Evolutionary conservation across 2,329 filamentous ascomycete species (phyloP).

Genomic region (Xylariaceae sp.): DNA sequence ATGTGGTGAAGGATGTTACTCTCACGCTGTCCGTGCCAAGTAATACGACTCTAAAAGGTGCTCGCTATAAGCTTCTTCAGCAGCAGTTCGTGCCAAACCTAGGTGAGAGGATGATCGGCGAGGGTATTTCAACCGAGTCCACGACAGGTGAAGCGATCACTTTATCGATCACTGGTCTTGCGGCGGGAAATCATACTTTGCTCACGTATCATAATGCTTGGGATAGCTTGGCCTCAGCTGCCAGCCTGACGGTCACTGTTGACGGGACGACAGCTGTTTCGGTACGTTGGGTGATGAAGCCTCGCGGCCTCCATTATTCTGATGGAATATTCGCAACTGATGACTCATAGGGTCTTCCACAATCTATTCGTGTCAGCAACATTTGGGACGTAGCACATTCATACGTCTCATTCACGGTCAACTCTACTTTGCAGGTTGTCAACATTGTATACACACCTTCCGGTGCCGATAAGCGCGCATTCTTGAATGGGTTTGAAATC

Average conservation of each 20-base stretch:
- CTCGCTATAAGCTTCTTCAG: background rate
- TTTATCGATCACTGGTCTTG: constrained; percentile 25
- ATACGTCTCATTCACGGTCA: constrained; percentile 24
- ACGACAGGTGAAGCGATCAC: constrained; percentile 10
- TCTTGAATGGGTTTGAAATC: constrained; percentile 31
- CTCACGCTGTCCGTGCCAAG: background rate
- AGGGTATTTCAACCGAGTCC: background rate
- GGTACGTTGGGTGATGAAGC: background rate
- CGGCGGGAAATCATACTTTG: constrained; percentile 26
- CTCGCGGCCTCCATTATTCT: background rate
- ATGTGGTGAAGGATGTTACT: background rate
- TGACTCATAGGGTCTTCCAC: constrained; percentile 9
- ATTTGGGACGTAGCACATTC: constrained; percentile 30
- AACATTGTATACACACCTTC: constrained; percentile 23
- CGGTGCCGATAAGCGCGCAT: constrained; percentile 21
- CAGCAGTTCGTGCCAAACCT: background rate
- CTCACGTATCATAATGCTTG: constrained; percentile 31
- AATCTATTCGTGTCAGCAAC: constrained; percentile 29
- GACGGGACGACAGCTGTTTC: constrained; percentile 18
- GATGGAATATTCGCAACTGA: background rate
- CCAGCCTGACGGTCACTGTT: constrained; percentile 23
- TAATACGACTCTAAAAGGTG: background rate
- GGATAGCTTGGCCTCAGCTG: constrained; percentile 22
- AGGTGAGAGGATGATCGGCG: background rate
- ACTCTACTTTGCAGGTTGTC: constrained; percentile 18